Conservation (phyloP, 805 yeast species). For the Metschnikowia colocasiae region DNA sequence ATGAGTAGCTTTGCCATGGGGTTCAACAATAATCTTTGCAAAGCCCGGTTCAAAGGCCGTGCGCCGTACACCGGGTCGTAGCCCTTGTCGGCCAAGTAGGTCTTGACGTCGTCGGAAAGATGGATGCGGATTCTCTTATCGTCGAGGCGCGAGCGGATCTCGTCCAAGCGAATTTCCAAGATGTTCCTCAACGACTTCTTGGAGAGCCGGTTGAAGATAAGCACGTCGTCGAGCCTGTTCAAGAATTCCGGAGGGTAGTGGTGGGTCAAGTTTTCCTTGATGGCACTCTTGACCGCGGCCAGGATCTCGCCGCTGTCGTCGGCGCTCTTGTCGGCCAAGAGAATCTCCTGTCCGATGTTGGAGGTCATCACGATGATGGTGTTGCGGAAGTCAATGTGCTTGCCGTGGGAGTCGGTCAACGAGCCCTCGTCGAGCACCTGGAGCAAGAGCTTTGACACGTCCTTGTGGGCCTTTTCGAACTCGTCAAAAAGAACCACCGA, state of each 20-base stretch:
- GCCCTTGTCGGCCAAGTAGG: constrained; percentile 78
- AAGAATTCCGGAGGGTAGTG: constrained; percentile 92
- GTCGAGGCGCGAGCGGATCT: constrained; percentile 70
- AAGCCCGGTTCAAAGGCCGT: constrained; percentile 86
- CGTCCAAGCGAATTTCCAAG: constrained; percentile 79
- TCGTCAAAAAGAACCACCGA: constrained; percentile 92
- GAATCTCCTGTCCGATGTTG: constrained; percentile 89
- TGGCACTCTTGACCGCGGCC: constrained; percentile 49
- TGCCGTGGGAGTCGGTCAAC: constrained; percentile 92
- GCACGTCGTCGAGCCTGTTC: constrained; percentile 90
- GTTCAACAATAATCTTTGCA: constrained; percentile 79
- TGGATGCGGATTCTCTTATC: constrained; percentile 70
- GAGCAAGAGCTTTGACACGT: constrained; percentile 81
- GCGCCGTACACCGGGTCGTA: constrained; percentile 94
- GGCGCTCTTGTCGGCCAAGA: constrained; percentile 61
- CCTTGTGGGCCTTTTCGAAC: constrained; percentile 95
- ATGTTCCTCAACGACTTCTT: constrained; percentile 70
- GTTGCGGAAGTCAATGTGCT: constrained; percentile 88
- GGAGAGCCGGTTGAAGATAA: constrained; percentile 88
- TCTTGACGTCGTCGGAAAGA: constrained; percentile 61
- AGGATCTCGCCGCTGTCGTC: constrained; percentile 59
- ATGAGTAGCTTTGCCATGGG: constrained; percentile 81
- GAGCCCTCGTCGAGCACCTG: constrained; percentile 96
- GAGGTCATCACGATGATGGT: constrained; percentile 96
- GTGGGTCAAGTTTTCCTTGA: constrained; percentile 63